These are phyloP conservation scores for Trichosanthes truncata DNA, from an alignment of 306 rosid species.

Conservation along the genomic window DNA sequence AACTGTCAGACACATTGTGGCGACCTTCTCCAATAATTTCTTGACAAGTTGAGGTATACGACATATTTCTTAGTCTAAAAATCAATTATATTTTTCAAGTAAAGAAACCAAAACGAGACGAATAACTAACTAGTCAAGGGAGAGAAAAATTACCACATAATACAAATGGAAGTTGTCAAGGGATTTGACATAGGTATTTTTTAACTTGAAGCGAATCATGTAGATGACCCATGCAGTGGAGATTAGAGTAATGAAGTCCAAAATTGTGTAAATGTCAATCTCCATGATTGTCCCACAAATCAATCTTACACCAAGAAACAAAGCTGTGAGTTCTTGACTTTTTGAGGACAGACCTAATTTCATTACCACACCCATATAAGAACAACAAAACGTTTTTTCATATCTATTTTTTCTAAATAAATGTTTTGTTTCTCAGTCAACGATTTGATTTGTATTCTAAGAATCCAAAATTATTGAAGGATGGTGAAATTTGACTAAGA, in stretches of 20 bases:
- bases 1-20: no score
- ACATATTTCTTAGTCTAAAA: no score
- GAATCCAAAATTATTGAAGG: no score
- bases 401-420: no score
- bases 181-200: constrained; percentile 53
- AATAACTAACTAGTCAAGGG: no score
- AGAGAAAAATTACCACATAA: constrained; percentile 39
- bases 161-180: constrained; percentile 40
- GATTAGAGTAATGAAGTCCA: constrained; percentile 41
- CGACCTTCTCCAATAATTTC: no score
- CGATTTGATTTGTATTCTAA: no score
- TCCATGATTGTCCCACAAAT: constrained; percentile 27
- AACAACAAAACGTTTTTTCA: not conserved
- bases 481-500: no score
- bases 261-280: constrained; percentile 28
- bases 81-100: no score
- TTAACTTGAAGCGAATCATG: constrained; percentile 52
- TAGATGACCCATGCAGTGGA: constrained; percentile 49
- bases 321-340: constrained; percentile 76
- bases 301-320: constrained; percentile 35
- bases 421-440: no score
- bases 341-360: constrained; percentile 57
- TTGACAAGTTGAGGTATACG: no score
- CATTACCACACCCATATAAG: not conserved
- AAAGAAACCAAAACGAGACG: no score